Percentiles rank a stretch among this genome's conserved stretches.
These are phyloP conservation scores for Penicillium malachiteum DNA, from an alignment of 495 filamentous ascomycete genomes.

Conservation along the genomic window DNA sequence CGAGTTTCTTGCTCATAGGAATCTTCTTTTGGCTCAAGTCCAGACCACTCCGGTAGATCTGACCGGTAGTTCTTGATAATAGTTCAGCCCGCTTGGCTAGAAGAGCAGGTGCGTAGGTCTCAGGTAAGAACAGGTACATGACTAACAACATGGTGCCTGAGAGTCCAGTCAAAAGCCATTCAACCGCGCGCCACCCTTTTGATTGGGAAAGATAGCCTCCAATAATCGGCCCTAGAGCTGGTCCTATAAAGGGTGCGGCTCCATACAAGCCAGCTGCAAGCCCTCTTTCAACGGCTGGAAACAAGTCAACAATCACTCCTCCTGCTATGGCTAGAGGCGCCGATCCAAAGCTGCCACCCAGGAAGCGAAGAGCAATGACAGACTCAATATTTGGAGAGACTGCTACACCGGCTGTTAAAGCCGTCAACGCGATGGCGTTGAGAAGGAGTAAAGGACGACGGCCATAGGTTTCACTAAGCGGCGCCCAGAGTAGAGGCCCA, in stretches of 20 bases:
- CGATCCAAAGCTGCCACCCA: no score
- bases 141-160: not conserved
- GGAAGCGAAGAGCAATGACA: no score
- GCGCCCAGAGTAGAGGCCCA: no score
- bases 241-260: slow-evolving; percentile 35
- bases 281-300: slow-evolving; percentile 42
- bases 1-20: not conserved
- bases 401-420: no score
- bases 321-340: slow-evolving; percentile 11
- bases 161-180: slow-evolving; percentile 29
- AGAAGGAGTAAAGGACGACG: no score
- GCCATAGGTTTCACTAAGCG: no score
- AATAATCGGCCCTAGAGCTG: slow-evolving; percentile 34
- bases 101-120: not conserved
- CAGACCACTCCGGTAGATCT: not conserved
- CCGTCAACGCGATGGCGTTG: no score
- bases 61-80: not conserved
- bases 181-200: slow-evolving; percentile 46
- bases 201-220: slow-evolving; percentile 45
- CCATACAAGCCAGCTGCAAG: slow-evolving; percentile 51
- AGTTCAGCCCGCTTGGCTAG: not conserved
- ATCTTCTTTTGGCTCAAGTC: not conserved
- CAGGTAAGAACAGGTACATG: not conserved
- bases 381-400: no score
- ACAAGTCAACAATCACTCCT: slow-evolving; percentile 25